Base-by-base conservation (phyloP, 257 asterid species). In the Salvia miltiorrhiza region DNA sequence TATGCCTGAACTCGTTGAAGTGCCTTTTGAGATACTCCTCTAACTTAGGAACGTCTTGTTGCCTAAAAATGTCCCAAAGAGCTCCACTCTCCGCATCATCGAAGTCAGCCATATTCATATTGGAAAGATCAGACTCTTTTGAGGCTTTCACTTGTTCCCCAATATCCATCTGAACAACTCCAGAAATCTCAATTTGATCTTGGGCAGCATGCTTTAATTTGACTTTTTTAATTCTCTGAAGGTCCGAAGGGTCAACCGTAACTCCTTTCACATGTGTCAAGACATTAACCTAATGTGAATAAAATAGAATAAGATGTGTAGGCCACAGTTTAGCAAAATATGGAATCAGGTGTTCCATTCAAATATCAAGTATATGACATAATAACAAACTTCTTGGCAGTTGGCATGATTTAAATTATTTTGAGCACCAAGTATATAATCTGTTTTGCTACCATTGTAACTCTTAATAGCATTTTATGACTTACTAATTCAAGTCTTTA, bases 41-140 rank as follows among this genome's bases (percentile, higher is more conserved):
- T 65, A 89, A 35, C 67, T 83, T 86, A 3, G 93, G 87, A 50
- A 82, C 85, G 71, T 89, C 96, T 83, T 89, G 78, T 66, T 84
- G 74, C 71, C 90, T 85, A 71, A 85, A 89, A 21, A 89, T 80
- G 77, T 89, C 96, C 96, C 96, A 89, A 39, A 85, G 75, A 73
- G 93, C 93, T 71, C 96, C 96, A 61, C 82, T 73, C 43, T 75
- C 78, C 1, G 65, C 72, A 59, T 78, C 77, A 68, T 61, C 71
- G n/a, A 55, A 59, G 52, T 56, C 70, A 33, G 65, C 39, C 53
- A 44, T n/a, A n/a, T n/a, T n/a, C n/a, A n/a, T n/a, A n/a, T n/a
- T n/a, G n/a, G n/a, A n/a, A n/a, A n/a, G n/a, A n/a, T n/a, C n/a
- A n/a, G n/a, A n/a, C n/a, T n/a, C n/a, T n/a, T n/a, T n/a, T n/a